These are phyloP conservation scores for Dothideomycetes sp. DNA, from an alignment of 2,329 filamentous ascomycete genomes.

Conservation along the genomic window DNA sequence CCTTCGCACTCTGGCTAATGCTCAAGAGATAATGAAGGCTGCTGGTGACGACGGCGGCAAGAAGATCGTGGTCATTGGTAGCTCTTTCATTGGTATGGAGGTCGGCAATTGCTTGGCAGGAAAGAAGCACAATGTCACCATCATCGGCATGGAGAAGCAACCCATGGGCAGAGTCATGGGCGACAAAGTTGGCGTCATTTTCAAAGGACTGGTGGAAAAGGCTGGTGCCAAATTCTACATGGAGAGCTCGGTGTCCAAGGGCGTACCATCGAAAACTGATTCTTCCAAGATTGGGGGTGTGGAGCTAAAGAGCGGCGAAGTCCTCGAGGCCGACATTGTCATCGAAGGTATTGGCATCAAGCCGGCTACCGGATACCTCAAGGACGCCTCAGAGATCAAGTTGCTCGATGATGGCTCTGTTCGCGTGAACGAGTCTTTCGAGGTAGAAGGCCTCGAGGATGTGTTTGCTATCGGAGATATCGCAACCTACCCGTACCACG, in stretches of 20 bases:
- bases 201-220: constrained; percentile 69
- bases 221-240: constrained; percentile 85
- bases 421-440: constrained; percentile 67
- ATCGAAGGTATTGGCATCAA: constrained; percentile 83
- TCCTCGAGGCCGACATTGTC: constrained; percentile 76
- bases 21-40: constrained; percentile 64
- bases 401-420: constrained; percentile 85
- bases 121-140: constrained; percentile 71
- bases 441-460: constrained; percentile 62
- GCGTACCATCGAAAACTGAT: constrained; percentile 57
- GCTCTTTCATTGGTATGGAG: constrained; percentile 97
- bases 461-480: constrained; percentile 95
- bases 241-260: constrained; percentile 71
- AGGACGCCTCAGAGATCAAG: constrained; percentile 55
- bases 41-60: constrained; percentile 71
- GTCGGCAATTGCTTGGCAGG: constrained; percentile 68
- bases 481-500: constrained; percentile 86
- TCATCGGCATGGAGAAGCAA: constrained; percentile 78
- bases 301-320: constrained; percentile 73
- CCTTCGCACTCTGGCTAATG: constrained; percentile 66
- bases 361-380: constrained; percentile 75
- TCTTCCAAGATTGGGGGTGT: constrained; percentile 68
- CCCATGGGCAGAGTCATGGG: constrained; percentile 85
- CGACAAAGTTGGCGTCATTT: constrained; percentile 64
- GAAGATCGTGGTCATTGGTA: constrained; percentile 86